Evolutionary conservation across 345 rosid species (phyloP), one percentile per base, ranked within the genome.

Genomic region (Eucalyptus melliodora): DNA sequence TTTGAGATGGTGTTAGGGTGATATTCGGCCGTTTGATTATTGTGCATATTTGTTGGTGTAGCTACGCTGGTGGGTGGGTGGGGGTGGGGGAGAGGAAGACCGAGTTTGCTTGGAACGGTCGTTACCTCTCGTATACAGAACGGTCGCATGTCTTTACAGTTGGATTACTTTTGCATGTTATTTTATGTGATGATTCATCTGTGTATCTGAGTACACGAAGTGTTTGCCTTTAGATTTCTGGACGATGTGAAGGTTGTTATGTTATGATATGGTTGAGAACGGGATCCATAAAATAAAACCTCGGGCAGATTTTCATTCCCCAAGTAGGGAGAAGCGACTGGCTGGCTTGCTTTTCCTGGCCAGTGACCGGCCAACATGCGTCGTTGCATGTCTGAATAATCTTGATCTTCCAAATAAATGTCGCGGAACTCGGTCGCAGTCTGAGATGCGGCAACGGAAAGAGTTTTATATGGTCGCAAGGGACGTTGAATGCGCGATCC

Each of bases 1-100:
- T 98, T 92, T 97, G 92, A 97, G 89, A 40, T 77, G 27, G 47
- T 6, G 3, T 77, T 40, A 21, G 23, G 7, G 27, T 26, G 85
- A 40, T 26, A 77, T 44, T 77, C 40, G 85, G 85, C 47, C 85
- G 40, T 21, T 40, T 11, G 47, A 40, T 40, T 77, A 40, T 77
- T 77, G 85, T 77, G 26, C 16, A 77, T 77, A 77, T 77, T 21
- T 77, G 85, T 40, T 77, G 4, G 24, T 40, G 85, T 40, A 77
- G 85, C 83, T 77, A 77, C 30, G 24, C 47, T 40, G 30, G 37
- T 7, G 77, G 77, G 37, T n/a, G 77, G 37, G 77, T n/a, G 59
- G 59, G 37, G 72, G 62, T 21, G 59, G 59, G 37, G 37, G 62
- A 31, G 77, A 62, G 69, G 47, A 23, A 40, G 47, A 40, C 85